These are phyloP conservation scores for Teunomyces atbi DNA, from an alignment of 805 yeast species.

Conservation along the genomic window DNA sequence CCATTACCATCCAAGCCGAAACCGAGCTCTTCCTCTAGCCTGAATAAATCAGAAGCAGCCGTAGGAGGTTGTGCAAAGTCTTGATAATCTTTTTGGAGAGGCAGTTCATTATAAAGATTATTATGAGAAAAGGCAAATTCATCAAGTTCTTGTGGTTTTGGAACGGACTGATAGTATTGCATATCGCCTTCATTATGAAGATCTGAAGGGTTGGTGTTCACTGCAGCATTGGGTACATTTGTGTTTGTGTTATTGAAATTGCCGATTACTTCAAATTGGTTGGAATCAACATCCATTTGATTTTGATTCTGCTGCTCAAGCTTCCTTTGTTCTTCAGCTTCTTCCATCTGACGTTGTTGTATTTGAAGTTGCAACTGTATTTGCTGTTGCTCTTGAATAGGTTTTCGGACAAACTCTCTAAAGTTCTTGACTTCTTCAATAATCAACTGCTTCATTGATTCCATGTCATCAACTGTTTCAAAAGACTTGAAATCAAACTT, in stretches of 20 bases:
- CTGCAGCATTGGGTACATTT: constrained; percentile 8
- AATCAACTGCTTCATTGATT: constrained; percentile 71
- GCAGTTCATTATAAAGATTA: constrained; percentile 1
- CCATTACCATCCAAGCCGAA: constrained; percentile 43
- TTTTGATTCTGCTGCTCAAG: constrained; percentile 16
- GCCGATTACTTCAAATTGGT: constrained; percentile 4
- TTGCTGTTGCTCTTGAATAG: constrained; percentile 54
- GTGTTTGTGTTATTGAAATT: constrained; percentile 11
- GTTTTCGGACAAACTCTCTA: constrained; percentile 78
- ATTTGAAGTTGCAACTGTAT: constrained; percentile 36
- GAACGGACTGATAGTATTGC: constrained; percentile 35
- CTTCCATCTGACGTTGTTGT: constrained; percentile 26
- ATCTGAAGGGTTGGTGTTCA: constrained; percentile 20
- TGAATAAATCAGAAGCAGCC: constrained; percentile 26
- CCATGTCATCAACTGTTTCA: constrained; percentile 80
- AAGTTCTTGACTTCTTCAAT: constrained; percentile 75
- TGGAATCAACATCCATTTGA: constrained; percentile 1
- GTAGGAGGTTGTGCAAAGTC: constrained; percentile 6
- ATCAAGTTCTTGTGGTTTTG: constrained; percentile 45
- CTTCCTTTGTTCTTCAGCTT: constrained; percentile 19
- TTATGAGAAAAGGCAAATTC: constrained; percentile 24
- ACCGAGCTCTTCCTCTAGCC: constrained; percentile 44
- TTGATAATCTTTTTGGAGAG: constrained; percentile 2
- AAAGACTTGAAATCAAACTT: constrained; percentile 82
- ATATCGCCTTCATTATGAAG: constrained; percentile 18